Evolutionary conservation across 345 rosid species (phyloP), one percentile per base, ranked within the genome.

Genomic region (Sonneratia caseolaris): DNA sequence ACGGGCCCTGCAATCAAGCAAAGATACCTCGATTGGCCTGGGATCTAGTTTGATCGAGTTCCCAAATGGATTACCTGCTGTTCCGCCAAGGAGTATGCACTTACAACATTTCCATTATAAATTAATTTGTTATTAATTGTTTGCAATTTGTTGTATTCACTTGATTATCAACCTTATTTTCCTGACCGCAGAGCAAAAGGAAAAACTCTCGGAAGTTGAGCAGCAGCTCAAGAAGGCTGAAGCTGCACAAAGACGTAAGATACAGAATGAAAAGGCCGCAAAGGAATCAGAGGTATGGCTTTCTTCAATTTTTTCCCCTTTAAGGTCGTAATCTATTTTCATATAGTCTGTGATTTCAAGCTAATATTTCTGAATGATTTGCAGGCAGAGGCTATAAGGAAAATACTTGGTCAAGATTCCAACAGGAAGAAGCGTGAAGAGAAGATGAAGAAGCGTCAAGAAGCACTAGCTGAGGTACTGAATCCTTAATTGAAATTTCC

Each of bases 341-440:
- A 27, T 35, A 11, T 48, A 37, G 4, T 13, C 19, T 37, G 37
- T 14, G 69, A 8, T 66, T 22, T 38, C 21, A 37, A 64, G 69
- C 64, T n/a, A 98, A 97, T 43, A 89, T 86, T 13, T 82, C 87
- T 18, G 86, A 12, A 10, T 3, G 10, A 4, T 75, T 70, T 76
- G 68, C 79, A 95, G 99, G 96, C 87, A 45, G 97, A 87, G 80
- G 99, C 98, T 71, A 92, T 92, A 40, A 82, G 89, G 68, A 96
- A 92, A 87, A 92, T 96, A 74, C 98, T 92, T 12, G 97, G 98
- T 61, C 98, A 92, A 81, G 97, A 91, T 81, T 92, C 99, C 15
- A 83, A 72, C 79, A 79, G 97, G 83, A 91, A 89, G 92, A 96
- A 91, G 75, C 88, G 90, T 62, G 97, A 89, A 81, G 94, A 85